A percentile compares a stretch with the other conserved stretches of the same genome.
Conservation (phyloP, 257 asterid genomes). For the Ballota nigra region DNA sequence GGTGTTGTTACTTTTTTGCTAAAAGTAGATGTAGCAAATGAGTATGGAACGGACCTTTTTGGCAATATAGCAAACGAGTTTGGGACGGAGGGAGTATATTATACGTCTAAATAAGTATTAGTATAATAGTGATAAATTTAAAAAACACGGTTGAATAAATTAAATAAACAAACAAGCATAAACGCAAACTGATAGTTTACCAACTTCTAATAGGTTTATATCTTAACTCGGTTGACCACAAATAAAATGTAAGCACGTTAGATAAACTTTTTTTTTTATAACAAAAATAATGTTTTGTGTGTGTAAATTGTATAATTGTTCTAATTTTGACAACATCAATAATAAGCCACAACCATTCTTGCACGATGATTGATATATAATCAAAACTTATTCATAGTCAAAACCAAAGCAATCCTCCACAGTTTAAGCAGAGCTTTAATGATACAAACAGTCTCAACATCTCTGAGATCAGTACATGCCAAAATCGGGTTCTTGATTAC, state of each 20-base stretch:
- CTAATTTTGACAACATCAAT: neutral
- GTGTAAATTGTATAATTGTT: neutral
- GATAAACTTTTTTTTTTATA: too few species aligned
- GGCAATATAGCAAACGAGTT: too few species aligned
- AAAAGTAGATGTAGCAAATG: too few species aligned
- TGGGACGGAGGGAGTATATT: too few species aligned
- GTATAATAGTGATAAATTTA: too few species aligned
- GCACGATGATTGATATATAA: neutral
- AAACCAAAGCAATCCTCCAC: neutral
- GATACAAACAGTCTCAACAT: slow-evolving; percentile 32
- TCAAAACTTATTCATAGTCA: neutral
- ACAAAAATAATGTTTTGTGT: neutral
- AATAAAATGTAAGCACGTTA: neutral
- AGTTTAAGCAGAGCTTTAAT: slow-evolving; percentile 13
- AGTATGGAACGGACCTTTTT: too few species aligned
- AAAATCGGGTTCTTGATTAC: slow-evolving; percentile 6
- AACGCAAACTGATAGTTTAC: too few species aligned
- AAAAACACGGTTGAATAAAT: neutral
- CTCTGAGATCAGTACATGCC: slow-evolving; percentile 6
- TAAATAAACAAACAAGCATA: too few species aligned
- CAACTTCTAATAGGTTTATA: neutral
- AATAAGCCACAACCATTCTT: neutral
- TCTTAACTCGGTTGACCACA: too few species aligned
- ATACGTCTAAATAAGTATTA: too few species aligned
- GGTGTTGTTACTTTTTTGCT: too few species aligned